Evolutionary conservation across 208 protist species (phyloP).

Genomic region (Wallacemonas collosoma): DNA sequence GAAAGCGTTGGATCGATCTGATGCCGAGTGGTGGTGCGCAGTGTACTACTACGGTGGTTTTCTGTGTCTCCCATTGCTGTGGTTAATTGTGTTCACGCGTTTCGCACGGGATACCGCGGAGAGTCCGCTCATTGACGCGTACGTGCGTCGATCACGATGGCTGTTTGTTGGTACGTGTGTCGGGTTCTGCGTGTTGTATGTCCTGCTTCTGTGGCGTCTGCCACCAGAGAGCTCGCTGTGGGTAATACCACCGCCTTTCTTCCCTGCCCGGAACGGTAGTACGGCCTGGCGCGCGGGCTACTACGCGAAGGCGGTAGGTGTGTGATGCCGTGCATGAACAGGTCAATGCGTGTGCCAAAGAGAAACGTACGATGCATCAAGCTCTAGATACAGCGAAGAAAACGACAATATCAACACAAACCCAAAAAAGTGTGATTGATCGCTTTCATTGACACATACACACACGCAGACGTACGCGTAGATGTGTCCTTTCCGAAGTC

Average conservation of each 20-base stretch:
- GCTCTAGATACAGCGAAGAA: background rate
- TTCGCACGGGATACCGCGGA: background rate
- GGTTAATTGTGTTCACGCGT: slow-evolving; percentile 32
- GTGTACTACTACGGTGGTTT: slow-evolving; percentile 49
- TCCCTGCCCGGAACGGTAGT: slow-evolving; percentile 21
- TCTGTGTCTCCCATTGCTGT: slow-evolving; percentile 42
- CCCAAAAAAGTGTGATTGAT: background rate
- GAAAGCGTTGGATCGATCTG: slow-evolving; percentile 20
- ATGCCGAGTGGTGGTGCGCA: slow-evolving; percentile 34
- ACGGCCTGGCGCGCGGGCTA: slow-evolving; percentile 4
- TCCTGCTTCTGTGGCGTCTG: slow-evolving; percentile 24
- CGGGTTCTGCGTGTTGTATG: slow-evolving; percentile 29
- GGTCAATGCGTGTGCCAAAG: too few species aligned
- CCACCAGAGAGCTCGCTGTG: slow-evolving; percentile 31
- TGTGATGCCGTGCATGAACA: background rate
- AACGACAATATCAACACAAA: background rate
- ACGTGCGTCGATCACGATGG: slow-evolving; percentile 11
- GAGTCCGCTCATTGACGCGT: slow-evolving; percentile 13
- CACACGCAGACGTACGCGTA: slow-evolving; percentile 4
- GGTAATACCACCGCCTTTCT: slow-evolving; percentile 32
- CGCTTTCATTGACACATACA: slow-evolving; percentile 4
- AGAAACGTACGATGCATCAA: too few species aligned
- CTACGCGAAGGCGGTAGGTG: background rate
- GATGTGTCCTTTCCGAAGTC: background rate
- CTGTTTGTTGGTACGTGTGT: slow-evolving; percentile 24